Evolutionary conservation across 1,139 yeast species (phyloP).

Genomic region (Starmera stellimalicola): DNA sequence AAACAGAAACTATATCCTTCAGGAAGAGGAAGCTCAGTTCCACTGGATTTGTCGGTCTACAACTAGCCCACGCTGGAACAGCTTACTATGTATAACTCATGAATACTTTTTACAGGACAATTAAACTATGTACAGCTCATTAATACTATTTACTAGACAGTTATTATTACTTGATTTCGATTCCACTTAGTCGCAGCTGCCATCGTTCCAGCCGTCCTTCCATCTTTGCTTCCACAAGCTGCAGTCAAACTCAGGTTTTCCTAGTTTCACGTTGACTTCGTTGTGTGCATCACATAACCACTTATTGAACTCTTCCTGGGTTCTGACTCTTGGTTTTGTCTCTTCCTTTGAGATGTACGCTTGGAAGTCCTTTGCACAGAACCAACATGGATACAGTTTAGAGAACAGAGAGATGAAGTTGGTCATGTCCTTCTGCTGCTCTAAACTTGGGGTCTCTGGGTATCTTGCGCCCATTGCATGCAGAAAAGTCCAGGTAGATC

Average conservation of each 20-base stretch:
- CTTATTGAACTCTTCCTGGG: slow-evolving; percentile 71
- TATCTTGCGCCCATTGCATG: slow-evolving; percentile 89
- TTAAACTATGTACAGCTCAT: background rate
- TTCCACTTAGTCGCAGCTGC: slow-evolving; percentile 9
- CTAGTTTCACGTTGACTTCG: slow-evolving; percentile 73
- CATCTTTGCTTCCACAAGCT: slow-evolving; percentile 87
- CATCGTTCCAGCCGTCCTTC: slow-evolving; percentile 65
- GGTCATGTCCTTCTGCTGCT: slow-evolving; percentile 62
- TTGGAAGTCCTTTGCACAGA: slow-evolving; percentile 82
- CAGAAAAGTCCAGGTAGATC: slow-evolving; percentile 85
- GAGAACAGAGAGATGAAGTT: slow-evolving; percentile 66
- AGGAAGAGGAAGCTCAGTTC: slow-evolving; percentile 93
- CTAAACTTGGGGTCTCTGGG: slow-evolving; percentile 56
- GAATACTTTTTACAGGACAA: background rate
- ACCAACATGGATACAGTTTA: slow-evolving; percentile 87
- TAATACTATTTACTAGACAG: background rate
- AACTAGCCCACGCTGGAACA: background rate
- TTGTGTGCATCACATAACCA: slow-evolving; percentile 98
- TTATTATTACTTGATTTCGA: background rate
- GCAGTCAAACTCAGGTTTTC: slow-evolving; percentile 82
- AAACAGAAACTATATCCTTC: slow-evolving; percentile 79
- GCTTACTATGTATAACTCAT: slow-evolving; percentile 1
- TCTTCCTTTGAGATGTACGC: slow-evolving; percentile 39
- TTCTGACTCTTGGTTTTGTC: slow-evolving; percentile 56
- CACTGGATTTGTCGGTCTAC: slow-evolving; percentile 51